phyloP scores from a whole-genome alignment of 2,329 filamentous ascomycete genomes.

The Rhynchosporium graminicola region DNA sequence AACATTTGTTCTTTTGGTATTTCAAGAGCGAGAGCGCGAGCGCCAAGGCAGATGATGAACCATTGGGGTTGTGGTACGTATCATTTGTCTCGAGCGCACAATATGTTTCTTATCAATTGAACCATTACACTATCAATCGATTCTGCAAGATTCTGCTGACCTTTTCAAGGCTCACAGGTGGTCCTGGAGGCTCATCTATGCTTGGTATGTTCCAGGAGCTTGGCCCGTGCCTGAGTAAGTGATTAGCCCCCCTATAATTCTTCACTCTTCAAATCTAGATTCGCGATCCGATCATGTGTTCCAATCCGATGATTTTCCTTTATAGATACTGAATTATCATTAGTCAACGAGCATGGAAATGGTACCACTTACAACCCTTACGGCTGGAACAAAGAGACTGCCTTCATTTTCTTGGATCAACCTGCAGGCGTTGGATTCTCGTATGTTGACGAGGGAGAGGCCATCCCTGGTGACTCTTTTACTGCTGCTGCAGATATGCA shows the following conservation, averaged over 20 bases:
- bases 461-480: slow-evolving; percentile 43
- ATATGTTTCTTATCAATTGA: neutral
- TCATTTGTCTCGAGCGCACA: neutral
- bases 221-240: slow-evolving; percentile 46
- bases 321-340: too few relatives aligned
- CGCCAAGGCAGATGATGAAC: slow-evolving; percentile 45
- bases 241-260: too few relatives aligned
- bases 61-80: slow-evolving; percentile 53
- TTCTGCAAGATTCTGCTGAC: neutral
- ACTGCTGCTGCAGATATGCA: slow-evolving; percentile 51
- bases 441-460: slow-evolving; percentile 45
- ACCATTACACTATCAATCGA: neutral
- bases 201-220: slow-evolving; percentile 61
- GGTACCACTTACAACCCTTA: slow-evolving; percentile 52
- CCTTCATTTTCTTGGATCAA: slow-evolving; percentile 56
- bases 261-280: too few relatives aligned
- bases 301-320: too few relatives aligned
- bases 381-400: slow-evolving; percentile 62
- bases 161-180: slow-evolving; percentile 55
- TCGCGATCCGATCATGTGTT: too few relatives aligned
- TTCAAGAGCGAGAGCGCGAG: slow-evolving; percentile 43
- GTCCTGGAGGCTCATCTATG: slow-evolving; percentile 63
- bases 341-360: slow-evolving; percentile 46
- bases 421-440: slow-evolving; percentile 70
- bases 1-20: slow-evolving; percentile 50